Percentiles rank a stretch among this genome's conserved stretches.
phyloP scores from a whole-genome alignment of 2,329 filamentous ascomycete genomes.

The Sclerotinia minor region DNA sequence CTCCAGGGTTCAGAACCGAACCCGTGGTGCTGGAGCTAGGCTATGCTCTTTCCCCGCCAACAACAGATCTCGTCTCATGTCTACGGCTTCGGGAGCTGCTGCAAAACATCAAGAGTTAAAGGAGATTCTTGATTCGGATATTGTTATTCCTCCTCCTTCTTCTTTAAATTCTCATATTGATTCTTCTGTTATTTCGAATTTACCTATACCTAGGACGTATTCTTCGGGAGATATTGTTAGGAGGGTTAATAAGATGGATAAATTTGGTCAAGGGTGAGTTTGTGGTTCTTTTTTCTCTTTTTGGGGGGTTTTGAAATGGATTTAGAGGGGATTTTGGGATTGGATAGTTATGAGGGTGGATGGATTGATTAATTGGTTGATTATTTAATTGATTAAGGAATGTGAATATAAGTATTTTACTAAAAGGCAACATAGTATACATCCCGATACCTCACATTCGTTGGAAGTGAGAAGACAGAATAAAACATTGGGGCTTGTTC shows the following conservation, averaged over 20 bases:
- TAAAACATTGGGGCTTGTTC: conserved; percentile 37
- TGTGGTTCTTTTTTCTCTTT: neutral
- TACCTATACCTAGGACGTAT: neutral
- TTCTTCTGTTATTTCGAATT: neutral
- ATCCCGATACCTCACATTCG: conserved; percentile 38
- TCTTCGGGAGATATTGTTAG: neutral
- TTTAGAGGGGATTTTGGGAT: too few relatives aligned
- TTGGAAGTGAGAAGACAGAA: conserved; percentile 34
- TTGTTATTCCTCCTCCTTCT: too few relatives aligned
- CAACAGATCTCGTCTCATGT: neutral
- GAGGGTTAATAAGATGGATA: neutral
- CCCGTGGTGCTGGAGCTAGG: neutral
- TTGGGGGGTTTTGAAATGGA: too few relatives aligned
- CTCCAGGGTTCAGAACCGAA: conserved; percentile 7
- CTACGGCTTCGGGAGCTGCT: conserved; percentile 5
- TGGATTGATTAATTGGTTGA: too few relatives aligned
- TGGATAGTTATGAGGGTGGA: neutral
- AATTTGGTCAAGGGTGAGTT: conserved; percentile 28
- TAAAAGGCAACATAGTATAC: conserved; percentile 15
- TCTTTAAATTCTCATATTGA: neutral
- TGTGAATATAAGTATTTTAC: neutral
- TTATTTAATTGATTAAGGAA: too few relatives aligned
- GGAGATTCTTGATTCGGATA: neutral
- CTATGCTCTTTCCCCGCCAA: conserved; percentile 1
- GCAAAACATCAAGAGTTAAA: neutral